phyloP scores from a whole-genome alignment of 1,284 basidiomycete species.

The Ganoderma lingzhi region DNA sequence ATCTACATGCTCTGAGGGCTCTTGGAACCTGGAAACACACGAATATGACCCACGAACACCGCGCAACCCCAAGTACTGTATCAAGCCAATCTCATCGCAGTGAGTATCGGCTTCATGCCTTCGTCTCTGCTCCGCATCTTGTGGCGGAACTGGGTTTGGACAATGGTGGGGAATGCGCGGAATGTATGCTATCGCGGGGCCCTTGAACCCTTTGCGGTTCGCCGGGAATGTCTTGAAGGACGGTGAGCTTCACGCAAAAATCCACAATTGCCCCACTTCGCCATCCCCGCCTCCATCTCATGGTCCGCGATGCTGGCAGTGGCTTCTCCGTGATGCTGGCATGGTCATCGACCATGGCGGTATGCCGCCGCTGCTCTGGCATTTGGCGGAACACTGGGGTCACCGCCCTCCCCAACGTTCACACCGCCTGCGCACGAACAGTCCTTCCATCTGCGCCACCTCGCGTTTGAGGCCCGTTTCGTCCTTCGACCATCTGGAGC shows the following conservation, averaged over 20 bases:
- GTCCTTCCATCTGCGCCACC: neutral
- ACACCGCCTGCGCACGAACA: constrained; percentile 6
- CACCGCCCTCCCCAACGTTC: constrained; percentile 1
- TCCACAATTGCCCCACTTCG: neutral
- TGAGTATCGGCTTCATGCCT: constrained; percentile 12
- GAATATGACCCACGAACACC: constrained; percentile 12
- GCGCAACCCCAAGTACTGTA: constrained; percentile 8
- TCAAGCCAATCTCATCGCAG: constrained; percentile 17
- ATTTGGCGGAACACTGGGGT: neutral
- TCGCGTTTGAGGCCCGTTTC: constrained; percentile 1
- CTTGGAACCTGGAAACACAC: neutral
- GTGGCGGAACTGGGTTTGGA: neutral
- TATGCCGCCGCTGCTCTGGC: neutral
- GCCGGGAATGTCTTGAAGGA: neutral
- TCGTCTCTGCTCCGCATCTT: neutral
- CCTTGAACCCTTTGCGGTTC: neutral
- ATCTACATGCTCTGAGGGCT: constrained; percentile 14
- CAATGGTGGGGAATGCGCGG: no score
- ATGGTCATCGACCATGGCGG: neutral
- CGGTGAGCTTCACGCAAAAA: neutral
- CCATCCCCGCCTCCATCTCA: neutral
- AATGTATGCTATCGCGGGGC: neutral
- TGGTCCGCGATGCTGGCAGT: neutral
- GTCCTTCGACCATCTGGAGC: neutral
- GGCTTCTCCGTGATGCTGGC: neutral